Percentiles rank a stretch among this genome's conserved stretches.
phyloP scores from a whole-genome alignment of 2,329 filamentous ascomycete genomes.

The Fusarium coicis region DNA sequence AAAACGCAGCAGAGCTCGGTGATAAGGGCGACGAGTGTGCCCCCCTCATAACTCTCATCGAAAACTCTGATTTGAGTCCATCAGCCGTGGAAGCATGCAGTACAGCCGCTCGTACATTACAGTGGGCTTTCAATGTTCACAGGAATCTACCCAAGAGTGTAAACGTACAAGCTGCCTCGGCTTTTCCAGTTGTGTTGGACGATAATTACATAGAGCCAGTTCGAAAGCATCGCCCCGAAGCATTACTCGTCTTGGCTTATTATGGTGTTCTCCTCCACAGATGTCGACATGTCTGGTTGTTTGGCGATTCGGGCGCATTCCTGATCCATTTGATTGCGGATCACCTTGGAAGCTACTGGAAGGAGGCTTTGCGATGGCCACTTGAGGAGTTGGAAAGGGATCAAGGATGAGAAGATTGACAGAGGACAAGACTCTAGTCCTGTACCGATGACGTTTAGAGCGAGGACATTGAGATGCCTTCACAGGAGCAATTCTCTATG shows the following conservation, averaged over 20 bases:
- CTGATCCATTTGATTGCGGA: slow-evolving; percentile 48
- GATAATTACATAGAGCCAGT: slow-evolving; percentile 51
- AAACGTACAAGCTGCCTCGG: slow-evolving; percentile 47
- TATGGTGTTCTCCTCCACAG: slow-evolving; percentile 61
- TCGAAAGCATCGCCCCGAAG: slow-evolving; percentile 52
- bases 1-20: slow-evolving; percentile 15
- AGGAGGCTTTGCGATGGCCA: slow-evolving; percentile 49
- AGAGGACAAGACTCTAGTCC: not conserved
- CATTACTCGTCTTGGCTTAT: slow-evolving; percentile 60
- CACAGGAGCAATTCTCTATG: not conserved
- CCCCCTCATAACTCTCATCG: slow-evolving; percentile 45
- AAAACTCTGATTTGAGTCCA: slow-evolving; percentile 46
- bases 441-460: not conserved
- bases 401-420: slow-evolving; percentile 29
- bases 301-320: slow-evolving; percentile 48
- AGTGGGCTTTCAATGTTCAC: slow-evolving; percentile 51
- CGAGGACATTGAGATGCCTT: not conserved
- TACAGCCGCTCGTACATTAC: slow-evolving; percentile 45
- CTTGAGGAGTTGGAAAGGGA: slow-evolving; percentile 45
- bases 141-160: slow-evolving; percentile 37
- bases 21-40: slow-evolving; percentile 43
- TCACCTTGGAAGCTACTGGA: slow-evolving; percentile 49
- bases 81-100: slow-evolving; percentile 45
- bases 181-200: slow-evolving; percentile 48
- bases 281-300: slow-evolving; percentile 53